Conservation (phyloP, 495 filamentous ascomycete species). For the Chaetomium fimeti region DNA sequence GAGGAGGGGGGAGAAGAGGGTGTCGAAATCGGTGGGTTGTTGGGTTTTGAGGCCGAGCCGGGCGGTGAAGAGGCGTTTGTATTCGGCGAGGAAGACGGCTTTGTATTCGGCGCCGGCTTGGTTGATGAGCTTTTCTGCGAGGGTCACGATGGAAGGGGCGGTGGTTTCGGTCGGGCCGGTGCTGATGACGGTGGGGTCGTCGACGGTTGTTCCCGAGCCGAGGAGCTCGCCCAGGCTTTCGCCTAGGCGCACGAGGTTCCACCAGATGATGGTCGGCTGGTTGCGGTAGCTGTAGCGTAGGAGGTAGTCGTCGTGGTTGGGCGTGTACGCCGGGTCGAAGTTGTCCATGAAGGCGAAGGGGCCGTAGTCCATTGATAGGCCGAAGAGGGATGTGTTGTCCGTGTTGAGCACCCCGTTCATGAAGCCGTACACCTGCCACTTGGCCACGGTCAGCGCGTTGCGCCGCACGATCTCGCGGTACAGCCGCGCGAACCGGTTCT, state of each 20-base stretch:
- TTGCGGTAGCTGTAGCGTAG: conserved; percentile 89
- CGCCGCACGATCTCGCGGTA: conserved; percentile 84
- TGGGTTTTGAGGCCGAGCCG: conserved; percentile 69
- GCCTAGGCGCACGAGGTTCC: conserved; percentile 91
- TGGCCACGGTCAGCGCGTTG: conserved; percentile 85
- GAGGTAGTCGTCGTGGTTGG: conserved; percentile 91
- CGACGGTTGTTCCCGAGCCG: conserved; percentile 65
- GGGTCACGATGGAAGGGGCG: conserved; percentile 63
- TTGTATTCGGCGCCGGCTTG: conserved; percentile 81
- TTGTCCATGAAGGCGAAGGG: conserved; percentile 96
- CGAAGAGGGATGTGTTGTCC: conserved; percentile 90
- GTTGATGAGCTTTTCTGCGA: conserved; percentile 79
- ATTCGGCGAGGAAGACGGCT: conserved; percentile 78
- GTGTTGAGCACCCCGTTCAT: conserved; percentile 96
- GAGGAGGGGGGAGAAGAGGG: conserved; percentile 72
- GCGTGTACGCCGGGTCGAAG: conserved; percentile 91
- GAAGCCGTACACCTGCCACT: conserved; percentile 96
- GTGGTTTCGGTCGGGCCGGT: conserved; percentile 65
- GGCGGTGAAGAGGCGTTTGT: conserved; percentile 74
- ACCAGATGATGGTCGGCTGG: conserved; percentile 96
- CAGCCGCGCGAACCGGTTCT: conserved; percentile 83
- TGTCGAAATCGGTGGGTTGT: conserved; percentile 71
- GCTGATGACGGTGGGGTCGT: conserved; percentile 65
- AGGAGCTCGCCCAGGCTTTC: conserved; percentile 89
- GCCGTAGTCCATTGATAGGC: conserved; percentile 87